These are phyloP conservation scores for Russula olivacea DNA, from an alignment of 768 basidiomycete species.

Conservation along the genomic window DNA sequence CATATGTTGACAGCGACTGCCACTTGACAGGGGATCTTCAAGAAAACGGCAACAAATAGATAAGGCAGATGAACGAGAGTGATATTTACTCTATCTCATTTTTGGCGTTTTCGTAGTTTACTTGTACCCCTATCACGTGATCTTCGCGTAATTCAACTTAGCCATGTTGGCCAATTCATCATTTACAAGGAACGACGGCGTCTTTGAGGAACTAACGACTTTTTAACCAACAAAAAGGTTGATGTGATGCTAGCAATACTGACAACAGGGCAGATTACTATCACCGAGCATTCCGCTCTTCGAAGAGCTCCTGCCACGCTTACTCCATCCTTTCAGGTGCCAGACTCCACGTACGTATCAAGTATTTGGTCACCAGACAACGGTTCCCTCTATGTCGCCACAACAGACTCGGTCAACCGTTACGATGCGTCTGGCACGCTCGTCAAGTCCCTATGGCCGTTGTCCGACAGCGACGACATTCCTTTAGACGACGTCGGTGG, in stretches of 20 bases:
- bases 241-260: constrained; percentile 49
- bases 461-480: constrained; percentile 29
- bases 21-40: constrained; percentile 43
- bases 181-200: background rate
- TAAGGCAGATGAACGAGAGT: constrained; percentile 46
- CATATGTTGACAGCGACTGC: constrained; percentile 5
- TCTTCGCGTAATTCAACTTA: background rate
- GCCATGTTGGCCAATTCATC: background rate
- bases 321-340: constrained; percentile 26
- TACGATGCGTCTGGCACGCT: constrained; percentile 46
- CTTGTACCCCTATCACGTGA: constrained; percentile 7
- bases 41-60: constrained; percentile 68
- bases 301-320: constrained; percentile 41
- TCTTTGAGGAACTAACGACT: background rate
- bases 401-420: constrained; percentile 42
- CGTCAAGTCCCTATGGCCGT: constrained; percentile 40
- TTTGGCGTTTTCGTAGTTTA: background rate
- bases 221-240: background rate
- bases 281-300: constrained; percentile 44
- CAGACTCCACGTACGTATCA: constrained; percentile 36
- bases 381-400: constrained; percentile 48
- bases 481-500: constrained; percentile 33
- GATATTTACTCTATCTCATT: constrained; percentile 5
- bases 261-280: constrained; percentile 43
- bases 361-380: constrained; percentile 56